Conservation (phyloP, 2,329 filamentous ascomycete species). For the Fusarium longipes region DNA sequence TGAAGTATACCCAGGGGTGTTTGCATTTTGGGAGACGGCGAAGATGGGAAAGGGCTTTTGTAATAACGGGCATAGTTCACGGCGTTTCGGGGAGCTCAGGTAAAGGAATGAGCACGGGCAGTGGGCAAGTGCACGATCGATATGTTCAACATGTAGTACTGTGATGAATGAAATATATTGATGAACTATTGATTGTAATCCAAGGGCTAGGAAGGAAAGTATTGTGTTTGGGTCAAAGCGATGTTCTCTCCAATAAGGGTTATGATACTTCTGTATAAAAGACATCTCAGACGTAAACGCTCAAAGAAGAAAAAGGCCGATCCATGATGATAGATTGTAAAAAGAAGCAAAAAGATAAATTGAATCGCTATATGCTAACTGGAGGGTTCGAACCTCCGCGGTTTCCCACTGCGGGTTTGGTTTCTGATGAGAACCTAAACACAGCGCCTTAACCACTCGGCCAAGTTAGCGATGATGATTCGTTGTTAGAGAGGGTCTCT, state of each 20-base stretch:
- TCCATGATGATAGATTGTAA: too few relatives aligned
- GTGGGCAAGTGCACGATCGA: constrained; percentile 45
- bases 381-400: constrained; percentile 44
- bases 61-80: constrained; percentile 41
- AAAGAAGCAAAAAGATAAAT: not conserved
- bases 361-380: constrained; percentile 34
- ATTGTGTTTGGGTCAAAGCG: not conserved
- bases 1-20: constrained; percentile 45
- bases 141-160: constrained; percentile 18
- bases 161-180: constrained; percentile 35
- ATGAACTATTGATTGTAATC: not conserved
- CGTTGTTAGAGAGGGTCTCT: accelerated
- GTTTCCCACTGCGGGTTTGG: constrained; percentile 44
- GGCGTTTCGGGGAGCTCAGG: constrained; percentile 41
- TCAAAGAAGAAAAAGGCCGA: not conserved
- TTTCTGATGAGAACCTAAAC: constrained; percentile 41
- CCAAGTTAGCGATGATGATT: constrained; percentile 42
- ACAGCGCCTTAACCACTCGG: constrained; percentile 44
- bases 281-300: not conserved
- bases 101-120: constrained; percentile 42
- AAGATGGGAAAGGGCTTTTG: constrained; percentile 32
- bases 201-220: not conserved
- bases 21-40: constrained; percentile 41
- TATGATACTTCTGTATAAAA: too few relatives aligned
- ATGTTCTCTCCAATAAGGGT: too few relatives aligned